phyloP scores from a whole-genome alignment of 768 basidiomycete species.

The Cyclocybe cylindracea region DNA sequence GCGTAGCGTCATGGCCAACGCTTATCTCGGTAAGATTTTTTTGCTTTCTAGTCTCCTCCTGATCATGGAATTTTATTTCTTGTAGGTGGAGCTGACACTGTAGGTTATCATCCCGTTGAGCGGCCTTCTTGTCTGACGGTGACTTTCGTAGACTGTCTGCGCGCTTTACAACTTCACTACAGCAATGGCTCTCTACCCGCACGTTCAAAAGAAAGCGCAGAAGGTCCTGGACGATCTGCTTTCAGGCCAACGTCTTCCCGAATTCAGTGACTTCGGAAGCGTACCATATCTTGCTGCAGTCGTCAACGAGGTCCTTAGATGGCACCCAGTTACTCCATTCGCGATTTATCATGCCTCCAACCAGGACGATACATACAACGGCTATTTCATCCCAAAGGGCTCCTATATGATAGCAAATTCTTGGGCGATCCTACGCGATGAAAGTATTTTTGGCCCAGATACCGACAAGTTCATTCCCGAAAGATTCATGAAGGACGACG shows the following conservation, averaged over 20 bases:
- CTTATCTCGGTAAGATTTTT: not conserved
- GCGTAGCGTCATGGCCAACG: no score
- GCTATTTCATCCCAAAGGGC: conserved; percentile 22
- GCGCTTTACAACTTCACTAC: conserved; percentile 10
- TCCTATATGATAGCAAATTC: conserved; percentile 17
- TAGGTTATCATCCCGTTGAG: not conserved
- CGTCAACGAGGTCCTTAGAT: conserved; percentile 15
- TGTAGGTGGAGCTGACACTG: conserved; percentile 15
- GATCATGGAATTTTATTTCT: not conserved
- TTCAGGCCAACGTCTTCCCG: conserved; percentile 7
- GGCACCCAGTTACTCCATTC: conserved; percentile 12
- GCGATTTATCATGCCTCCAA: conserved; percentile 7
- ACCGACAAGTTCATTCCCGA: conserved; percentile 40
- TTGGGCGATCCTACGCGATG: conserved; percentile 30
- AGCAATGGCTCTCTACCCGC: conserved; percentile 11
- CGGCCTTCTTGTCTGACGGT: no score
- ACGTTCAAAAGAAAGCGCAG: conserved; percentile 15
- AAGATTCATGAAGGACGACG: conserved; percentile 29
- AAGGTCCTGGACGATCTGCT: conserved; percentile 8
- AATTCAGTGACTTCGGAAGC: conserved; percentile 9
- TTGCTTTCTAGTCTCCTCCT: not conserved
- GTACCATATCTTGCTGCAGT: conserved; percentile 14
- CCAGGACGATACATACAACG: conserved; percentile 17
- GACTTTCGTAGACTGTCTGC: conserved; percentile 6
- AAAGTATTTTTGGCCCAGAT: conserved; percentile 32